Evolutionary conservation across 2,329 filamentous ascomycete genomes (phyloP), one percentile per base, ranked within the genome.

Genomic region (Aspergillus tamarii): DNA sequence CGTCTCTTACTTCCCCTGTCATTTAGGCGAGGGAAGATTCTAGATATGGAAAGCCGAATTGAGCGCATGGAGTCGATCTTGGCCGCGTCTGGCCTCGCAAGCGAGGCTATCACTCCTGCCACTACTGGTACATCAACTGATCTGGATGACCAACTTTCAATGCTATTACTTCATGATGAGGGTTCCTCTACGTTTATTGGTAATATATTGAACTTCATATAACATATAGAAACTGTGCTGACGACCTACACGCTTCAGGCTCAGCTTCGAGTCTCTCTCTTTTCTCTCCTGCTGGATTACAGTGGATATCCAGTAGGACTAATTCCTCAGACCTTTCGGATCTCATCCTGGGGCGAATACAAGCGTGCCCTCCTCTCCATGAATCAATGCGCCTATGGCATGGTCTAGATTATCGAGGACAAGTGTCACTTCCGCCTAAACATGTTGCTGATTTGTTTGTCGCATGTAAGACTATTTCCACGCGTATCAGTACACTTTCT

Each of bases 51-150:
- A 32, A 54, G 52, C 52, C 52, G 52, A 14, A 54, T 54, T 19
- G 52, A 54, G 52, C 52, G 52, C 9, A 54, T 54, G 52, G 52
- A 54, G 30, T 54, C 52, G 5, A 54, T 54, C n/a, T 28, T 54
- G 21, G 52, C 52, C 28, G 52, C 52, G 12, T 54, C 52, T 14
- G 52, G 52, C 19, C 52, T 54, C 12, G 30, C 52, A 23, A 36
- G 21, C 16, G 52, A 54, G 32, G 52, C 52, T 54, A 19, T 5
- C n/a, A 54, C 52, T 54, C 52, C 52, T 16, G 52, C 52, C 28
- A 54, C 52, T 34, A 36, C 52, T 34, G 52, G 52, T 36, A 34
- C 52, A 23, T 34, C 52, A n/a, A 36, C 52, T 11, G 52, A 54
- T 54, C 32, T 54, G 32, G 52, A 54, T 14, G 52, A 54, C 11